Evolutionary conservation across 169 alveolate species (phyloP).

Genomic region (Nephromyces sp.): DNA sequence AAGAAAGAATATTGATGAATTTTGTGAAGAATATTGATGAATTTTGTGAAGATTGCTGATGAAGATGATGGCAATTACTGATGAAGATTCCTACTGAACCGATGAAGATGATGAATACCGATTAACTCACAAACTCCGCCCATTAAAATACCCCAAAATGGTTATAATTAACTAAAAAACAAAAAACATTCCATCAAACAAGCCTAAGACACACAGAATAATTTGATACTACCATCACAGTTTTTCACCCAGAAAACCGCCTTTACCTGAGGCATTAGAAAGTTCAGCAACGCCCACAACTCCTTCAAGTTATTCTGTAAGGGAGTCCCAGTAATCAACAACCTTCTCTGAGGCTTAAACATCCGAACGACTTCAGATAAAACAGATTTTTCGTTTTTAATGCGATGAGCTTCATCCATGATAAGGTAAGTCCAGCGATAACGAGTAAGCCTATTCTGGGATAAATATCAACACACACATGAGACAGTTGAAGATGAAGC

Average conservation of each 20-base stretch:
- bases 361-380: constrained; percentile 67
- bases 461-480: too few relatives aligned
- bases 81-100: too few relatives aligned
- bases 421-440: constrained; percentile 88
- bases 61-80: too few relatives aligned
- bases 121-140: too few relatives aligned
- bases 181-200: neutral
- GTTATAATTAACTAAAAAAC: neutral
- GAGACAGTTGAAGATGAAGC: too few relatives aligned
- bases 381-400: constrained; percentile 89
- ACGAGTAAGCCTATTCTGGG: constrained; percentile 12
- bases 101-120: too few relatives aligned
- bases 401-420: constrained; percentile 97
- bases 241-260: neutral
- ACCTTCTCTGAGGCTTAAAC: constrained; percentile 82
- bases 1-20: too few relatives aligned
- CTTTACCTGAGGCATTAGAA: constrained; percentile 80
- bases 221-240: neutral
- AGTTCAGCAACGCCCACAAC: constrained; percentile 92
- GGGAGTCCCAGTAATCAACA: constrained; percentile 96
- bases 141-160: neutral
- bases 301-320: constrained; percentile 94
- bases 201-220: neutral
- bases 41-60: too few relatives aligned
- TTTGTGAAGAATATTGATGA: too few relatives aligned